Evolutionary conservation across 441 rosid species (phyloP), one percentile per base, ranked within the genome.

Genomic region (Mallotus japonicus): DNA sequence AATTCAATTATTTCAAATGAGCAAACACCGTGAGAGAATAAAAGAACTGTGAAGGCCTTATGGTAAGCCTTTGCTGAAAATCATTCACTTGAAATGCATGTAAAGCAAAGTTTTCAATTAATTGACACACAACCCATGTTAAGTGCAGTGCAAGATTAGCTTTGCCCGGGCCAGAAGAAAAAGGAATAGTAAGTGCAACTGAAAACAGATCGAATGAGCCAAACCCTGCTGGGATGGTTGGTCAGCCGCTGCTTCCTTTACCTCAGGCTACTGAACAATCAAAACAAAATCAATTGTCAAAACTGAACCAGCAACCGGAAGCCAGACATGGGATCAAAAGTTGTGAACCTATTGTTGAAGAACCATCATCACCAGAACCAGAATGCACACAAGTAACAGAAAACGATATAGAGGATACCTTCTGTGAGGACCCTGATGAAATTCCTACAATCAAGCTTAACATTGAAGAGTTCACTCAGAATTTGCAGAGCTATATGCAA

Each of bases 101-200:
- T 68, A 74, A 63, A 70, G 63, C 55, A 37, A 63, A 46, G 61
- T 71, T 32, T 24, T 32, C 40, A 7, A 53, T 69, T 65, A 67
- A 46, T 76, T 58, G 49, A 80, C 68, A 65, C 68, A 65, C 53
- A 62, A 65, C 60, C 34, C 56, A 60, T 74, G 37, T 22, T 77
- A 67, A 72, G 63, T 77, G 86, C 87, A 96, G 99, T 77, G 98
- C 98, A 77, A 90, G 98, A 82, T 93, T 96, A 73, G 88, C 96
- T 54, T 85, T 96, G 78, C 97, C 98, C 60, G 97, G 91, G 20
- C 93, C 95, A 68, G 97, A 90, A 73, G 96, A 92, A 70, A 92
- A 80, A 78, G 73, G 85, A 68, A 79, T 89, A 74, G 84, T 89
- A 56, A 78, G 77, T 78, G 75, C 87, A 65, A 62, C 77, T 58